Evolutionary conservation across 2,329 filamentous ascomycete genomes (phyloP).

Genomic region (Microdochium trichocladiopsis): DNA sequence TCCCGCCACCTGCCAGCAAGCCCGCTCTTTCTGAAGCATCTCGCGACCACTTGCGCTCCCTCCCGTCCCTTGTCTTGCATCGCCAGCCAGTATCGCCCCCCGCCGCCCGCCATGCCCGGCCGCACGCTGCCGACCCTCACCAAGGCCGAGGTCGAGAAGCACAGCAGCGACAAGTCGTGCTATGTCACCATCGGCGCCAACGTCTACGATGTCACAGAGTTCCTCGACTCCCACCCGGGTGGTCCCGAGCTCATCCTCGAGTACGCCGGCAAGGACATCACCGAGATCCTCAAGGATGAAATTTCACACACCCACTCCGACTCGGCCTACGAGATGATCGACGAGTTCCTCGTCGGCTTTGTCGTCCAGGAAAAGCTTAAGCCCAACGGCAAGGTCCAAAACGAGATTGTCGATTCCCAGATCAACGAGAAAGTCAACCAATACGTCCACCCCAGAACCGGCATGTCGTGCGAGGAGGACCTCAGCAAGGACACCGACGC

Average conservation of each 20-base stretch:
- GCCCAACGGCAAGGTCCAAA: constrained; percentile 24
- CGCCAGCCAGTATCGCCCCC: background rate
- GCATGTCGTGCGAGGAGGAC: constrained; percentile 85
- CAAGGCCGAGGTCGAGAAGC: constrained; percentile 69
- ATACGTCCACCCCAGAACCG: constrained; percentile 58
- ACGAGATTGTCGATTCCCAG: constrained; percentile 22
- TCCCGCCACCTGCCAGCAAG: background rate
- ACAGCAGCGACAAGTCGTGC: constrained; percentile 76
- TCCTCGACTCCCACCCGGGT: constrained; percentile 84
- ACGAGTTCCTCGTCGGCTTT: constrained; percentile 81
- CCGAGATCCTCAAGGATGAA: constrained; percentile 73
- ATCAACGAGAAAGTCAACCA: constrained; percentile 22
- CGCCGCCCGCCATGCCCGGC: constrained; percentile 58
- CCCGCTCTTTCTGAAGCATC: too few relatives aligned
- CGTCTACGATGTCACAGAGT: constrained; percentile 92
- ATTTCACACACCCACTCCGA: constrained; percentile 83
- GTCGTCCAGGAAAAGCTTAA: constrained; percentile 52
- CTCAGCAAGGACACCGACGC: constrained; percentile 79
- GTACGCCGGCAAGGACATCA: constrained; percentile 82
- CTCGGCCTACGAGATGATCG: constrained; percentile 89
- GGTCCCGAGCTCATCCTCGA: constrained; percentile 83
- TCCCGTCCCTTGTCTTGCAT: background rate
- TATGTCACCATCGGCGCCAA: constrained; percentile 87
- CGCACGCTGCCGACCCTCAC: constrained; percentile 79
- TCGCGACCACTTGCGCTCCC: background rate